Conservation (phyloP, 495 filamentous ascomycete genomes). For the Aspergillus coremiiformis region DNA sequence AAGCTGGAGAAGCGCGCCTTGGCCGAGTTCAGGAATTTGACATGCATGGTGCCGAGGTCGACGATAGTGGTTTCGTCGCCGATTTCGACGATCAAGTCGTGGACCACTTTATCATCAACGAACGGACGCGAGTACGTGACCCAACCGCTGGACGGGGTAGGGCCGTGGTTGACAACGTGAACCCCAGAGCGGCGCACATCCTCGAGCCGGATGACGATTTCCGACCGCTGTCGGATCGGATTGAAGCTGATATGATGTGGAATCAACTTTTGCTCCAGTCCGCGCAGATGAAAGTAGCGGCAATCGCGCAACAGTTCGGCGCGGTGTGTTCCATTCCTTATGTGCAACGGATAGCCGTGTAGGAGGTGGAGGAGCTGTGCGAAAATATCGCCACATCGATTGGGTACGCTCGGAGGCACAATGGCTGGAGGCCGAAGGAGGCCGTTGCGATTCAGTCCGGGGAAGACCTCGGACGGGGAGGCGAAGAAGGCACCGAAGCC, state of each 20-base stretch:
- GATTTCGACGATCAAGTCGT: constrained; percentile 76
- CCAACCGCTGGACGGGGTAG: constrained; percentile 40
- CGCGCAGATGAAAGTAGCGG: constrained; percentile 87
- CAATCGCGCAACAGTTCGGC: constrained; percentile 76
- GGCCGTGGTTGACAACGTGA: constrained; percentile 47
- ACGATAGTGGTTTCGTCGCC: constrained; percentile 60
- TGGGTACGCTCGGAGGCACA: constrained; percentile 70
- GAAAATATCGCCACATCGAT: constrained; percentile 72
- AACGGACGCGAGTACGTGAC: constrained; percentile 79
- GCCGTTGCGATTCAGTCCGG: constrained; percentile 68
- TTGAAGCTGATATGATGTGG: constrained; percentile 73
- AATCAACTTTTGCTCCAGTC: constrained; percentile 81
- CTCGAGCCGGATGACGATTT: constrained; percentile 76
- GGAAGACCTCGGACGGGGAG: constrained; percentile 71
- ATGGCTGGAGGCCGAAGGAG: constrained; percentile 90
- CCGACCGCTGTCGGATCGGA: constrained; percentile 52
- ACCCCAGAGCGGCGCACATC: constrained; percentile 83
- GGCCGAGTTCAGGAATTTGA: constrained; percentile 63
- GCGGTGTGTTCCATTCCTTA: constrained; percentile 72
- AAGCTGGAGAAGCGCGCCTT: constrained; percentile 63
- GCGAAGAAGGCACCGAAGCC: constrained; percentile 88
- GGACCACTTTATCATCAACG: constrained; percentile 61
- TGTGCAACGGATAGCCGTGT: constrained; percentile 77
- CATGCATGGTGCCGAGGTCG: constrained; percentile 47
- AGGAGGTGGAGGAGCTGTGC: constrained; percentile 76